Percentiles rank a stretch among this genome's conserved stretches.
Evolutionary conservation across 805 yeast species (phyloP).

Genomic region (Yueomyces sinensis): DNA sequence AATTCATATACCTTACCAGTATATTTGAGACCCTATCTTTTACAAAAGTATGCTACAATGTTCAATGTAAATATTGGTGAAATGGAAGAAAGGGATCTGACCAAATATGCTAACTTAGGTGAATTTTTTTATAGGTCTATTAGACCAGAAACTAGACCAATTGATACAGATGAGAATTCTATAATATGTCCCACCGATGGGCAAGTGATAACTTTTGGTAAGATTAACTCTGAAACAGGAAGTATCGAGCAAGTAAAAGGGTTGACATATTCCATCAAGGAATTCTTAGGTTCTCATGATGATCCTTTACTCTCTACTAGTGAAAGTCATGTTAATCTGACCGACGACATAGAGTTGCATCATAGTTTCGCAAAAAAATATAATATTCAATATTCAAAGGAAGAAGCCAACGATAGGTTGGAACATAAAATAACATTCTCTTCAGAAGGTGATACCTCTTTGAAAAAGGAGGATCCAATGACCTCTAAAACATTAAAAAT

Average conservation of each 20-base stretch:
- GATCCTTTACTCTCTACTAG: conserved; percentile 22
- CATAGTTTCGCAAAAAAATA: not conserved
- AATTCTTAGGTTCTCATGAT: conserved; percentile 55
- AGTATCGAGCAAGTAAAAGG: conserved; percentile 97
- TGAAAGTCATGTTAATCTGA: conserved; percentile 14
- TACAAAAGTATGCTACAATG: conserved; percentile 54
- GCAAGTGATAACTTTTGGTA: conserved; percentile 71
- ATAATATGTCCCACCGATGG: conserved; percentile 93
- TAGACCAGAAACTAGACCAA: conserved; percentile 66
- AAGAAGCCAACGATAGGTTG: not conserved
- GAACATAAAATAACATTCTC: conserved; percentile 29
- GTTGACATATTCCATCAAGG: conserved; percentile 80
- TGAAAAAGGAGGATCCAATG: conserved; percentile 21
- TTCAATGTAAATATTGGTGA: conserved; percentile 89
- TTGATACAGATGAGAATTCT: conserved; percentile 41
- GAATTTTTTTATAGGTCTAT: conserved; percentile 85
- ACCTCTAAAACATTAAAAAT: conserved; percentile 25
- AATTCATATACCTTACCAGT: conserved; percentile 74
- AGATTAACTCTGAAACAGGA: conserved; percentile 51
- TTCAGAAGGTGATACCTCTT: conserved; percentile 58
- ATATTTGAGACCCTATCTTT: conserved; percentile 80
- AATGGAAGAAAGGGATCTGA: conserved; percentile 70
- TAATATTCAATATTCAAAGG: not conserved
- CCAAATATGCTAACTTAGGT: conserved; percentile 63
- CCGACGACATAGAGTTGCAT: conserved; percentile 35